phyloP scores from a whole-genome alignment of 2,329 filamentous ascomycete species.

The Aspergillus unguis region DNA sequence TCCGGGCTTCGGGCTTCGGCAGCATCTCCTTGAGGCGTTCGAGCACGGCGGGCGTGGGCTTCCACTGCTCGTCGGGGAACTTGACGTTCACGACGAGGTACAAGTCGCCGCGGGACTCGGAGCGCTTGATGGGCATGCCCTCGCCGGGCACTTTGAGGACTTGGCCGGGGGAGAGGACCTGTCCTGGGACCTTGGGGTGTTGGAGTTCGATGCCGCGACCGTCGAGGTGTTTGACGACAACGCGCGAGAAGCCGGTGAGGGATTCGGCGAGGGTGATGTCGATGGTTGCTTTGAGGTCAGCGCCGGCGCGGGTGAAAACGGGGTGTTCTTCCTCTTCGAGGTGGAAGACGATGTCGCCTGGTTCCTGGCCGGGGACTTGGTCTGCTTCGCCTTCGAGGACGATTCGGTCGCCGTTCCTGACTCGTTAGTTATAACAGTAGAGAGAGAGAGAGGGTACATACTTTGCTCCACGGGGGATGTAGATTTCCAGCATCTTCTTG shows the following conservation, averaged over 20 bases:
- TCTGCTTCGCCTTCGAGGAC: slow-evolving; percentile 91
- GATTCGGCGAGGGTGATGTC: slow-evolving; percentile 80
- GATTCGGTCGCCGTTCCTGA: slow-evolving; percentile 53
- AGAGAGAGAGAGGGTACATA: slow-evolving; percentile 34
- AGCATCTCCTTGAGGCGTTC: slow-evolving; percentile 71
- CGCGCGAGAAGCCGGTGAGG: slow-evolving; percentile 81
- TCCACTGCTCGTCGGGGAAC: slow-evolving; percentile 86
- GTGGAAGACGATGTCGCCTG: slow-evolving; percentile 90
- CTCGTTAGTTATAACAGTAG: background rate
- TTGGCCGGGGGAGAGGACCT: slow-evolving; percentile 78
- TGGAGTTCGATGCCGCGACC: slow-evolving; percentile 82
- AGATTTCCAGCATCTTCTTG: slow-evolving; percentile 93
- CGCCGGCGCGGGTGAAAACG: slow-evolving; percentile 74
- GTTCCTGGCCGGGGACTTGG: slow-evolving; percentile 81
- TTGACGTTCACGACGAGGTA: slow-evolving; percentile 82
- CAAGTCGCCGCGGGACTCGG: slow-evolving; percentile 78
- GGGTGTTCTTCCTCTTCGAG: slow-evolving; percentile 79
- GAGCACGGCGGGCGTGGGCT: slow-evolving; percentile 67
- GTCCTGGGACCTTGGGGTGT: slow-evolving; percentile 71
- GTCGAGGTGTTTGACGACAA: slow-evolving; percentile 88
- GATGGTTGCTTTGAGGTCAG: slow-evolving; percentile 79
- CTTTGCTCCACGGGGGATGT: slow-evolving; percentile 82
- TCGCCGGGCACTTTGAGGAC: slow-evolving; percentile 82
- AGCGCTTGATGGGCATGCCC: slow-evolving; percentile 90
- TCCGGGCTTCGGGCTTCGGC: slow-evolving; percentile 59